Evolutionary conservation across 2,329 filamentous ascomycete species (phyloP).

Genomic region (Claviceps digitariae): DNA sequence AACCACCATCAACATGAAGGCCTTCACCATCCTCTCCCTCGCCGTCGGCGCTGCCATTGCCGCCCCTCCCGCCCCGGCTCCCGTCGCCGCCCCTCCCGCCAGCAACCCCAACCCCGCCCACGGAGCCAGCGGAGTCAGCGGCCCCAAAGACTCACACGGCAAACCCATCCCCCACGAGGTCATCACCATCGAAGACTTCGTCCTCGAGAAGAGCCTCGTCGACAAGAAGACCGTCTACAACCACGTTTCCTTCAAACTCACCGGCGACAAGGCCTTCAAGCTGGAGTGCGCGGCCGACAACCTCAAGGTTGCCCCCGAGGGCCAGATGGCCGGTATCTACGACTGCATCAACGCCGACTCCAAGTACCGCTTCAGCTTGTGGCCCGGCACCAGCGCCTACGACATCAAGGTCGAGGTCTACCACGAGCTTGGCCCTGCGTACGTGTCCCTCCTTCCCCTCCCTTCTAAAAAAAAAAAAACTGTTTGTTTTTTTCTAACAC

Average conservation of each 20-base stretch:
- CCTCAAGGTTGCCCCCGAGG: constrained; percentile 3
- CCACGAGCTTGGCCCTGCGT: constrained; percentile 8
- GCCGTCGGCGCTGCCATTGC: background rate
- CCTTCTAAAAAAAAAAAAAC: too few species aligned
- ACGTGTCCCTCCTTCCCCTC: constrained; percentile 3
- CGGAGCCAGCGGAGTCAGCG: too few species aligned
- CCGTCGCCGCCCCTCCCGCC: background rate
- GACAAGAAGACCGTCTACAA: constrained; percentile 4
- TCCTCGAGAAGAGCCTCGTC: background rate
- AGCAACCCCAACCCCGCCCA: too few species aligned
- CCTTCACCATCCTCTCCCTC: background rate
- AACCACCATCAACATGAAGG: background rate
- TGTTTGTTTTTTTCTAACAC: too few species aligned
- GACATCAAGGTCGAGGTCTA: background rate
- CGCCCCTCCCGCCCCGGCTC: background rate
- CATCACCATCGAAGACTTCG: background rate
- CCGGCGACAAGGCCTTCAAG: constrained; percentile 8
- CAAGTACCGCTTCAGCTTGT: constrained; percentile 17
- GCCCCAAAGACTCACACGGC: too few species aligned
- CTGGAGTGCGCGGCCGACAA: constrained; percentile 8
- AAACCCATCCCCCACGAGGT: background rate
- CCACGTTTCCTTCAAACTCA: constrained; percentile 11
- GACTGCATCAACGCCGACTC: constrained; percentile 12
- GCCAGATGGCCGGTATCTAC: constrained; percentile 3
- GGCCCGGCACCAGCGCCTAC: constrained; percentile 3